Base-by-base conservation (phyloP, 2,329 filamentous ascomycete genomes). In the Graphilbum fragrans region DNA sequence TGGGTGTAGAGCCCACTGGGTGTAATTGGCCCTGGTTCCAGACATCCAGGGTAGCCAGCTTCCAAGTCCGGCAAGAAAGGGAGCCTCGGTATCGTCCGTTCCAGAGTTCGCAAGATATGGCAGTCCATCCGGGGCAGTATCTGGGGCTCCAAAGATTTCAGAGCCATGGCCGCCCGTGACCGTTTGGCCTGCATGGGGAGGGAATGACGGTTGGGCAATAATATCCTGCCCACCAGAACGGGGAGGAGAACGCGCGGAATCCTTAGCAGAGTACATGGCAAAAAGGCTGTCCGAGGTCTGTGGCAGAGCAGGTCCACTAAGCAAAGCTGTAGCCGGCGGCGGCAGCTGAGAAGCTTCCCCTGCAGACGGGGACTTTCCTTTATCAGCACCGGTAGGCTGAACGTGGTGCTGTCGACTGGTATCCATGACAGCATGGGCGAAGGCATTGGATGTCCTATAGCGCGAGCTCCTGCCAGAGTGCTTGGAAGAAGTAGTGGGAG, bases 261-360 rank as follows among this genome's bases (percentile, higher is more conserved):
- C 7, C 7, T 7, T 7, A 27, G 23, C 12, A 27, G 23, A 7
- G 23, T 27, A 27, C 18, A 69, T 67, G 42, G 70, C 62, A 1
- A 74, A 57, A 40, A 71, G 63, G 41, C 61, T 70, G 22, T 57
- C 67, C 0, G 72, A 77, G 2, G 71, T 75, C 48, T 74, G 69
- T 2, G 75, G 73, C 17, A 65, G 53, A n/a, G 74, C 72, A 4
- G 69, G 74, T 40, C 72, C 66, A 49, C 75, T 67, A 7, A 76
- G 57, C 11, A 80, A 59, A 17, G 62, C 62, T 2, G 59, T 59
- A 8, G 64, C 58, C 23, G 2, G 64, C 57, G 6, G 63, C 56
- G 1, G 63, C 14, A 16, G 29, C 29, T 8, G 29, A 32, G 29
- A 16, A 7, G 9, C n/a, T 16, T 32, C 29, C n/a, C 7, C 10